Conservation (phyloP, 768 basidiomycete species). For the Tylopilus sp. region DNA sequence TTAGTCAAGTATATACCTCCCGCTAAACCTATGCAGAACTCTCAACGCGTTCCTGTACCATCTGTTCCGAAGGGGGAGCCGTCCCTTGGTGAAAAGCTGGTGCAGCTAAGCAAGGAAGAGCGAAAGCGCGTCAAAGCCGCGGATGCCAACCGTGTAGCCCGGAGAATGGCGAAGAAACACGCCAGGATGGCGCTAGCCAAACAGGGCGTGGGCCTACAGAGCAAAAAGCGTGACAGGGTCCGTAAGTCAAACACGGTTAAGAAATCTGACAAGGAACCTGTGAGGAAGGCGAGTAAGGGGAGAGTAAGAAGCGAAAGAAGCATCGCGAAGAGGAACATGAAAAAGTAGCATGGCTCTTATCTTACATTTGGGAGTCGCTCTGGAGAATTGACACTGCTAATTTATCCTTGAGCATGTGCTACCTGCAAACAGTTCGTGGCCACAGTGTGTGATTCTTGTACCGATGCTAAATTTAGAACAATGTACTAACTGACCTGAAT, state of each 20-base stretch:
- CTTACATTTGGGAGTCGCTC: too few species aligned
- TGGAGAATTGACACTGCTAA: too few species aligned
- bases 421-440: too few species aligned
- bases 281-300: constrained; percentile 36
- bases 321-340: constrained; percentile 51
- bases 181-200: constrained; percentile 52
- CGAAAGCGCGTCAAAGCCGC: constrained; percentile 78
- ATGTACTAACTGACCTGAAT: too few species aligned
- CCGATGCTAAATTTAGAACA: too few species aligned
- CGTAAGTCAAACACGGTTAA: constrained; percentile 37
- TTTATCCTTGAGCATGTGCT: too few species aligned
- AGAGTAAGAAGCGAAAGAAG: constrained; percentile 55
- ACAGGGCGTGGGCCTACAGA: constrained; percentile 34
- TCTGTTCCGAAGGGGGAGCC: constrained; percentile 75
- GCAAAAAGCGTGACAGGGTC: constrained; percentile 46
- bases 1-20: constrained; percentile 14
- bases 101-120: constrained; percentile 76
- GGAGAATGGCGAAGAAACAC: constrained; percentile 90
- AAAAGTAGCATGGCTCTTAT: too few species aligned
- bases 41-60: constrained; percentile 7
- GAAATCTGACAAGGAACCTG: constrained; percentile 12
- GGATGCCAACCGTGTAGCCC: constrained; percentile 76
- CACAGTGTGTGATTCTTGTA: too few species aligned
- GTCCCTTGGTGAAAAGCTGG: constrained; percentile 71
- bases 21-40: constrained; percentile 4